Percentiles rank a stretch among this genome's conserved stretches.
phyloP scores from a whole-genome alignment of 371 early-diverging fungal species.

The Mortierella sp. region DNA sequence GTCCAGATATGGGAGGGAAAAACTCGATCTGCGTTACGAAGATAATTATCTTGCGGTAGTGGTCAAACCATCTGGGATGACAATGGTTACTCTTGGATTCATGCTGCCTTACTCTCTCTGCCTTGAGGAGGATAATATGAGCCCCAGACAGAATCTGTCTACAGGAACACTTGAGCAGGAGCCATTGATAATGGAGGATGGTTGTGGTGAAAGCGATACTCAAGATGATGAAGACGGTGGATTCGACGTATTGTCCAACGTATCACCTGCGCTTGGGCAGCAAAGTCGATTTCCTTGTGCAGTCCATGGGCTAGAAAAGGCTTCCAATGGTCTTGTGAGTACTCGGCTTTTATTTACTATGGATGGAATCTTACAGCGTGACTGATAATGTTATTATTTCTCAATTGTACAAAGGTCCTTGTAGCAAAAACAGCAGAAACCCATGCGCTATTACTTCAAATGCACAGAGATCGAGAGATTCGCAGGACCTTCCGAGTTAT shows the following conservation, averaged over 20 bases:
- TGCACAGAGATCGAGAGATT: slow-evolving; percentile 56
- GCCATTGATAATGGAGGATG: slow-evolving; percentile 54
- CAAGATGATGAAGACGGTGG: slow-evolving; percentile 33
- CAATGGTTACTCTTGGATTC: slow-evolving; percentile 46
- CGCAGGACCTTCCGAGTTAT: slow-evolving; percentile 58
- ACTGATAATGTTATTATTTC: not conserved
- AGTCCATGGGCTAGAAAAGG: slow-evolving; percentile 61
- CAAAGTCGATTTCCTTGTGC: slow-evolving; percentile 40
- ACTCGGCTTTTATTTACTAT: not conserved
- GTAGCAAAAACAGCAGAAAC: slow-evolving; percentile 61
- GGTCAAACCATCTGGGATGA: slow-evolving; percentile 68
- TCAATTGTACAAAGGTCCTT: slow-evolving; percentile 54
- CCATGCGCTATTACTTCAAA: slow-evolving; percentile 40
- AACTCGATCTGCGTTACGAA: slow-evolving; percentile 59
- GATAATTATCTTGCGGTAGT: slow-evolving; percentile 66
- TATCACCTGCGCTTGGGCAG: slow-evolving; percentile 37
- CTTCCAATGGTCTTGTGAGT: slow-evolving; percentile 68
- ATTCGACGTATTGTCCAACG: slow-evolving; percentile 47
- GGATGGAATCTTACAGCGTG: not conserved
- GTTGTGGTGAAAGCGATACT: slow-evolving; percentile 31
- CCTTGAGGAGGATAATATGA: not conserved
- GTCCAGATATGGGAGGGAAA: slow-evolving; percentile 53
- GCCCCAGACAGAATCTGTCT: not conserved
- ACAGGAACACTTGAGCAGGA: not conserved
- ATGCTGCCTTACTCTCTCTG: slow-evolving; percentile 35